Evolutionary conservation across 2,329 filamentous ascomycete species (phyloP).

Genomic region (Aspergillus costaricaensis): DNA sequence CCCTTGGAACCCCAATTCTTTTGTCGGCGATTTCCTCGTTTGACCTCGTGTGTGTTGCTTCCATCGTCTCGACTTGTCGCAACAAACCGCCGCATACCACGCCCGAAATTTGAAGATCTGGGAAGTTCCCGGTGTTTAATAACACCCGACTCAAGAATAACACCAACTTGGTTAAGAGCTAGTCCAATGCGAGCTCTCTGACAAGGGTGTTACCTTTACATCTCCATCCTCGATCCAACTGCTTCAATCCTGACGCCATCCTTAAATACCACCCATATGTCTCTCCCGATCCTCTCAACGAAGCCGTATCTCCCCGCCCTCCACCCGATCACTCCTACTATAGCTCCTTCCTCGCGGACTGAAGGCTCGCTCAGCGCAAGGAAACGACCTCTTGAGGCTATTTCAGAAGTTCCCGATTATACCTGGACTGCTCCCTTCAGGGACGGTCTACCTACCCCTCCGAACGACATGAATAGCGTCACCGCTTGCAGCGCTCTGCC

Average conservation of each 20-base stretch:
- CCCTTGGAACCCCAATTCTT: slow-evolving; percentile 4
- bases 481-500: slow-evolving; percentile 39
- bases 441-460: slow-evolving; percentile 46
- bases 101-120: neutral
- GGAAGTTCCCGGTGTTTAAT: neutral
- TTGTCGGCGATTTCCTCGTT: slow-evolving; percentile 1
- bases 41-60: neutral
- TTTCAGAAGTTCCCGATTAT: slow-evolving; percentile 22
- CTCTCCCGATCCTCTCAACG: slow-evolving; percentile 32
- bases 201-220: slow-evolving; percentile 16
- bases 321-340: slow-evolving; percentile 30
- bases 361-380: slow-evolving; percentile 16
- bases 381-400: slow-evolving; percentile 18
- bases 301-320: slow-evolving; percentile 30
- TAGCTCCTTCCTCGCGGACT: slow-evolving; percentile 24
- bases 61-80: neutral
- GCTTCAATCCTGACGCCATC: slow-evolving; percentile 17
- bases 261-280: slow-evolving; percentile 33
- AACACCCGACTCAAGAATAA: slow-evolving; percentile 1
- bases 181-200: slow-evolving; percentile 24
- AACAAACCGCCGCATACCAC: slow-evolving; percentile 1
- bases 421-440: slow-evolving; percentile 40
- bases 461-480: slow-evolving; percentile 46
- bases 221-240: neutral
- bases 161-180: slow-evolving; percentile 7